These are phyloP conservation scores for Lablab purpureus DNA, from an alignment of 306 rosid genomes.

Conservation along the genomic window DNA sequence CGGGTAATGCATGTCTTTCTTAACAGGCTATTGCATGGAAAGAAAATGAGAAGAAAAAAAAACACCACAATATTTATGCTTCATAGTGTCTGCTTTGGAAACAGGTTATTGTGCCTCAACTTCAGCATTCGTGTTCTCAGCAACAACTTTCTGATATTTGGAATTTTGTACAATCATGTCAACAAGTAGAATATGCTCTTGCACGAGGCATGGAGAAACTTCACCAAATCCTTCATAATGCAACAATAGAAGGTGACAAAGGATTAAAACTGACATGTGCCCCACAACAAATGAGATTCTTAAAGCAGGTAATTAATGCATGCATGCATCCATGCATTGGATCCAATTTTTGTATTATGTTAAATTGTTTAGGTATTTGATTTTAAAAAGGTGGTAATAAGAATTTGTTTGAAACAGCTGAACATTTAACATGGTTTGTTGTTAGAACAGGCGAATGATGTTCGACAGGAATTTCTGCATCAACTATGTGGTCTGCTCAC, in stretches of 20 bases:
- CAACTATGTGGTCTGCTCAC: neutral
- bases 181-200: slow-evolving; percentile 16
- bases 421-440: neutral
- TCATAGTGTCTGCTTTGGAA: neutral
- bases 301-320: neutral
- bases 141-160: neutral
- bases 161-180: neutral
- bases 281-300: neutral
- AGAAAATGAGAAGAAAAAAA: neutral
- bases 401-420: no score
- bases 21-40: neutral
- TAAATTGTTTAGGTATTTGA: no score
- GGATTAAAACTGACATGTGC: neutral
- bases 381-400: no score
- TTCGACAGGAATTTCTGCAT: neutral
- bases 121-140: neutral
- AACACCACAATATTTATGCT: no score
- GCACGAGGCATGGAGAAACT: slow-evolving; percentile 8
- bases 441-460: neutral
- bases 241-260: neutral
- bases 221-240: neutral
- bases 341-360: neutral
- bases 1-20: neutral
- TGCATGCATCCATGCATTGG: neutral
- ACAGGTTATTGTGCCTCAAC: slow-evolving; percentile 1